Percentiles rank a stretch among this genome's conserved stretches.
phyloP scores from a whole-genome alignment of 441 rosid species.

The Erodium texanum region DNA sequence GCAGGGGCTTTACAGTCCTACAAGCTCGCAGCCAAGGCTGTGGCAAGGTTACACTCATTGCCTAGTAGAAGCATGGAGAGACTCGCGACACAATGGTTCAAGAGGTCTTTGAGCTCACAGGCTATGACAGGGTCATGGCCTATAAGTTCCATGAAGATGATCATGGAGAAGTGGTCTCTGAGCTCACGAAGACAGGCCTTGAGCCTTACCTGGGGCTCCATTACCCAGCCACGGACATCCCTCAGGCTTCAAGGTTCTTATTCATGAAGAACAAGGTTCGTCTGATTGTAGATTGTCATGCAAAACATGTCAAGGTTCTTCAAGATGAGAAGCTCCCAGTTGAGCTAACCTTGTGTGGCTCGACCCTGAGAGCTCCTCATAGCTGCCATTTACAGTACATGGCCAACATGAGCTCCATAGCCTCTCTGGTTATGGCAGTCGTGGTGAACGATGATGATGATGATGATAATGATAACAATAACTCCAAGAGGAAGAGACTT shows the following conservation, averaged over 20 bases:
- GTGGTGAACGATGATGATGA: conserved; percentile 47
- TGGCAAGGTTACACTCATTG: conserved; percentile 66
- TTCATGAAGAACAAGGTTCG: conserved; percentile 78
- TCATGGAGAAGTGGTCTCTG: conserved; percentile 84
- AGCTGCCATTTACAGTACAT: conserved; percentile 76
- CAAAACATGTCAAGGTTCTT: conserved; percentile 50
- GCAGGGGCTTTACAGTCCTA: conserved; percentile 79
- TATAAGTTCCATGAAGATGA: conserved; percentile 83
- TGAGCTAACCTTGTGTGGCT: conserved; percentile 66
- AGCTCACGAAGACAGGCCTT: conserved; percentile 33
- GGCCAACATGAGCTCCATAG: conserved; percentile 76
- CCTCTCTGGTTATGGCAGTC: conserved; percentile 79
- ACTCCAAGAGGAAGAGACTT: conserved; percentile 34
- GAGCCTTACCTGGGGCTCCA: conserved; percentile 78
- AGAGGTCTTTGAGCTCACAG: conserved; percentile 65
- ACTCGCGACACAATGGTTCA: conserved; percentile 57
- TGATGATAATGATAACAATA: conserved; percentile 34
- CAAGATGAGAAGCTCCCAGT: conserved; percentile 54
- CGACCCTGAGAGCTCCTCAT: conserved; percentile 72
- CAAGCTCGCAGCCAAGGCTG: conserved; percentile 74
- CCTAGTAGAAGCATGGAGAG: conserved; percentile 46
- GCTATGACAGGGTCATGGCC: conserved; percentile 77
- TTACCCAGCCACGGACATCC: conserved; percentile 82
- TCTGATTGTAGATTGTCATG: conserved; percentile 69
- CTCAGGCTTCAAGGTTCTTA: conserved; percentile 77